Evolutionary conservation across 2,329 filamentous ascomycete species (phyloP).

Genomic region (Zalaria sp.): DNA sequence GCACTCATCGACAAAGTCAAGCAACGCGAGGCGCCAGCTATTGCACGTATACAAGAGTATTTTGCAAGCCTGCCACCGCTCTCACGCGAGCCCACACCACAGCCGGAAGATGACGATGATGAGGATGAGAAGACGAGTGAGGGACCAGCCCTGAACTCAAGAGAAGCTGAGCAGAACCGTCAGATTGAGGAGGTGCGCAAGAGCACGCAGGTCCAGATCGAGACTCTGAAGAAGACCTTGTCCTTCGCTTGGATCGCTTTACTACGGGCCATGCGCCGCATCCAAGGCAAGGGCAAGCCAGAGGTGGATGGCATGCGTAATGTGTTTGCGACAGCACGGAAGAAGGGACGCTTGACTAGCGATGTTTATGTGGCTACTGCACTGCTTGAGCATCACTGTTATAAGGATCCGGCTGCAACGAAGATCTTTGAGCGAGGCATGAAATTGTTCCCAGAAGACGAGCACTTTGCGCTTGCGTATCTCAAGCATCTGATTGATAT

Average conservation of each 20-base stretch:
- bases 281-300: slow-evolving; percentile 63
- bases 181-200: slow-evolving; percentile 47
- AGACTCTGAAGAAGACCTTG: slow-evolving; percentile 67
- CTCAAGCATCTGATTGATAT: slow-evolving; percentile 86
- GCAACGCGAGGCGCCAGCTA: slow-evolving; percentile 48
- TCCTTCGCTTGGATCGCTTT: slow-evolving; percentile 92
- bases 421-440: slow-evolving; percentile 94
- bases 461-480: slow-evolving; percentile 87
- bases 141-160: slow-evolving; percentile 18
- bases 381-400: slow-evolving; percentile 86
- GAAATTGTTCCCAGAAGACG: slow-evolving; percentile 86
- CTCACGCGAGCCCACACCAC: slow-evolving; percentile 21
- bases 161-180: slow-evolving; percentile 36
- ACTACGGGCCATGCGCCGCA: slow-evolving; percentile 83
- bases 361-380: slow-evolving; percentile 93
- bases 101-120: slow-evolving; percentile 38
- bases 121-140: slow-evolving; percentile 25
- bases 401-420: slow-evolving; percentile 80
- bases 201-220: slow-evolving; percentile 57
- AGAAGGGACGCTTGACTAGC: slow-evolving; percentile 74
- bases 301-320: slow-evolving; percentile 59
- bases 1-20: slow-evolving; percentile 61
- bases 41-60: slow-evolving; percentile 41
- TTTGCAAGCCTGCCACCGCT: slow-evolving; percentile 29
- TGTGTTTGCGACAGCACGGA: slow-evolving; percentile 78